Evolutionary conservation across 371 early-diverging fungal species (phyloP).

Genomic region (Mortierella sp.): DNA sequence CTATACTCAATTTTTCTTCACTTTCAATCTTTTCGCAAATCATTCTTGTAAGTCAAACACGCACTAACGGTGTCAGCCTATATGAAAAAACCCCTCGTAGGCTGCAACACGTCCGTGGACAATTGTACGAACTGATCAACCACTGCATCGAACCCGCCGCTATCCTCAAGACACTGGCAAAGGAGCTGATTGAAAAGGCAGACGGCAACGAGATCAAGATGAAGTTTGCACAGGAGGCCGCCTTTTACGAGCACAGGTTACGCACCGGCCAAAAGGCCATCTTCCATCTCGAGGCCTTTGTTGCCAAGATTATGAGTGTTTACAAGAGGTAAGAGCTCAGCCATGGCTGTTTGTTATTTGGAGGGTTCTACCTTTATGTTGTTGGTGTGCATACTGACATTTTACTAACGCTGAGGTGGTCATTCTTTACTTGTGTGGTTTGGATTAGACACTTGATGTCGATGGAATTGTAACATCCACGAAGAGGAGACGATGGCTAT

Average conservation of each 20-base stretch:
- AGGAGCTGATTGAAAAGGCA: constrained; percentile 76
- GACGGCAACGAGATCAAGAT: constrained; percentile 73
- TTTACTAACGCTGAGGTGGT: neutral
- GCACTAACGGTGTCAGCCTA: no score
- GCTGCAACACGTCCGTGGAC: constrained; percentile 79
- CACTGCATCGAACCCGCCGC: constrained; percentile 91
- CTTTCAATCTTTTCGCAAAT: neutral
- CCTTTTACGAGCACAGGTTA: constrained; percentile 90
- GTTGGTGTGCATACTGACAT: neutral
- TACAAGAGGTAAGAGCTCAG: constrained; percentile 57
- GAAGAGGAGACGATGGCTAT: neutral
- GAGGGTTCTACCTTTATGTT: neutral
- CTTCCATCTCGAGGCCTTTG: constrained; percentile 98
- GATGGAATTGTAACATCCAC: constrained; percentile 24
- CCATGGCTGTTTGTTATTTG: neutral
- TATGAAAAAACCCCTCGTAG: constrained; percentile 45
- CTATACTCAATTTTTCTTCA: neutral
- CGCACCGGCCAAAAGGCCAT: constrained; percentile 93
- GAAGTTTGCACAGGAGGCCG: constrained; percentile 81
- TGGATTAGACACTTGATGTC: constrained; percentile 37
- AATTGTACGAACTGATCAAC: constrained; percentile 89
- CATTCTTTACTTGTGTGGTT: neutral
- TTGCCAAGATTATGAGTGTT: constrained; percentile 87
- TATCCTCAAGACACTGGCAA: constrained; percentile 86
- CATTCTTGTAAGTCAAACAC: neutral